These are phyloP conservation scores for Fusarium sarcochroum DNA, from an alignment of 2,329 filamentous ascomycete genomes.

Conservation along the genomic window DNA sequence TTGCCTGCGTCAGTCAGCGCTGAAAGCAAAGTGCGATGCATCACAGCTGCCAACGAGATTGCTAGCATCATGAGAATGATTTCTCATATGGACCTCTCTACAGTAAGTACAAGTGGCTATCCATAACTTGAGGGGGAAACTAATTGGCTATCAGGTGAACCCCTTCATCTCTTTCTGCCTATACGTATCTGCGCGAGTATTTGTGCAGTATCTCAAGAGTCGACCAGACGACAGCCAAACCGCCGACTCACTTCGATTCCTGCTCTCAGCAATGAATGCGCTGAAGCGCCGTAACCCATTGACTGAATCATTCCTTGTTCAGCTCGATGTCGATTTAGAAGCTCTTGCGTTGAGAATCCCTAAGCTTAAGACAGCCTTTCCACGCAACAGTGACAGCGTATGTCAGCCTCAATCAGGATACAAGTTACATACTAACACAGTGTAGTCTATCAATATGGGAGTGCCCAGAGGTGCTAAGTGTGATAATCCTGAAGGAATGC, in stretches of 20 bases:
- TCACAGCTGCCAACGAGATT: slow-evolving; percentile 93
- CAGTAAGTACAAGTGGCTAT: slow-evolving; percentile 68
- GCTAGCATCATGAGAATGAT: slow-evolving; percentile 96
- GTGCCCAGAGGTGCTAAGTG: slow-evolving; percentile 48
- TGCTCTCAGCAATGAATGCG: slow-evolving; percentile 90
- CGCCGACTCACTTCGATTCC: slow-evolving; percentile 86
- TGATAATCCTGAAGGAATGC: slow-evolving; percentile 54
- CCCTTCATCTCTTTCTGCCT: slow-evolving; percentile 96
- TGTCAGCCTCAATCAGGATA: slow-evolving; percentile 47
- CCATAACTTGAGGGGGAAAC: background rate
- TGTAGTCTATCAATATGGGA: slow-evolving; percentile 48
- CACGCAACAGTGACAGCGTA: slow-evolving; percentile 67
- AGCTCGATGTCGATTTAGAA: slow-evolving; percentile 92
- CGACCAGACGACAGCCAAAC: slow-evolving; percentile 86
- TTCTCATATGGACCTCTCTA: slow-evolving; percentile 87
- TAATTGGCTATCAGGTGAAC: slow-evolving; percentile 77
- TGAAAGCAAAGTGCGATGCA: slow-evolving; percentile 93
- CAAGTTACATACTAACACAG: slow-evolving; percentile 39
- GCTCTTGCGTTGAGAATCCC: slow-evolving; percentile 74
- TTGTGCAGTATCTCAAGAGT: slow-evolving; percentile 96
- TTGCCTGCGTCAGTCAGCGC: slow-evolving; percentile 82
- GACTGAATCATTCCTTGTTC: slow-evolving; percentile 94
- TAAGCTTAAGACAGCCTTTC: slow-evolving; percentile 68
- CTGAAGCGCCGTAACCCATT: slow-evolving; percentile 90
- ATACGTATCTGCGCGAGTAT: slow-evolving; percentile 95